Evolutionary conservation across 2,329 filamentous ascomycete species (phyloP).

Genomic region (Pyrenochaeta sp.): DNA sequence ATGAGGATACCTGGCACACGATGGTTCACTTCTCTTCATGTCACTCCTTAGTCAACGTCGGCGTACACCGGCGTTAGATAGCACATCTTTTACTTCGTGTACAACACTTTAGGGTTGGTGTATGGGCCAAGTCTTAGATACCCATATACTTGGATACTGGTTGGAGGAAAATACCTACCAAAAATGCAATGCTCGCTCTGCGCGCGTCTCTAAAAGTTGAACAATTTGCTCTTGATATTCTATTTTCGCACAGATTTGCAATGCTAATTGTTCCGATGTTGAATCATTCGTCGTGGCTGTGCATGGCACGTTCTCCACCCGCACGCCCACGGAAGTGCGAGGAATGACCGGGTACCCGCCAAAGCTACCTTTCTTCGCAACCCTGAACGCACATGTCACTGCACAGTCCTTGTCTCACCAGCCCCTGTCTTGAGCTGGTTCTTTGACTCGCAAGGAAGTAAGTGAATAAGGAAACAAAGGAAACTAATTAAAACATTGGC

Average conservation of each 20-base stretch:
- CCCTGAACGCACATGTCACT: not conserved
- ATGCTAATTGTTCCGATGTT: no score
- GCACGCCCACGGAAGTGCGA: not conserved
- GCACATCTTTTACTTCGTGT: slow-evolving; percentile 30
- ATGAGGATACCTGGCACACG: slow-evolving; percentile 21
- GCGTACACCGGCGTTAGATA: slow-evolving; percentile 4
- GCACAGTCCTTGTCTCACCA: not conserved
- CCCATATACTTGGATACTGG: slow-evolving; percentile 22
- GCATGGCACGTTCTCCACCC: no score
- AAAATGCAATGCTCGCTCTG: slow-evolving; percentile 12
- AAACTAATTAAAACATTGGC: no score
- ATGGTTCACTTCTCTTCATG: slow-evolving; percentile 29
- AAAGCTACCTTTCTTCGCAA: not conserved
- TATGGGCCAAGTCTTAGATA: slow-evolving; percentile 24
- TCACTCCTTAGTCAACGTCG: slow-evolving; percentile 32
- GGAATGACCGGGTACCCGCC: not conserved
- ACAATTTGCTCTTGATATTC: not conserved
- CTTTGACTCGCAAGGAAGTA: no score
- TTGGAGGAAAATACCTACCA: slow-evolving; percentile 15
- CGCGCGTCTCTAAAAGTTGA: slow-evolving; percentile 5
- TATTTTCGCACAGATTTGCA: no score
- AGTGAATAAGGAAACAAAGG: no score
- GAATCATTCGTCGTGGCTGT: no score
- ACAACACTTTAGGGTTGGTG: slow-evolving; percentile 33
- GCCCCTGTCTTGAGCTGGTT: no score